Conservation (phyloP, 1,284 basidiomycete genomes). For the Blastosporella zonata region DNA sequence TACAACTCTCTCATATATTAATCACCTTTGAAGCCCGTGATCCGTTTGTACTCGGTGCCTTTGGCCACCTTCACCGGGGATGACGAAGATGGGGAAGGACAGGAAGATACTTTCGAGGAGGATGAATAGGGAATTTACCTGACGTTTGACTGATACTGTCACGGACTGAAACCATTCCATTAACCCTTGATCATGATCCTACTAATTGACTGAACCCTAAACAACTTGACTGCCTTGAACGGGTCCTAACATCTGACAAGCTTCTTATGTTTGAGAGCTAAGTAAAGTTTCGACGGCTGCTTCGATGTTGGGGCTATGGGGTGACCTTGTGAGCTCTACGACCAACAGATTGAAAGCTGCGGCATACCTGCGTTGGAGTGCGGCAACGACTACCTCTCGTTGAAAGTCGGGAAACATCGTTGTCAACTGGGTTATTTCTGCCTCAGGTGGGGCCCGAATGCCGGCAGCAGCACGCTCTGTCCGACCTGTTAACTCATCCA, state of each 20-base stretch:
- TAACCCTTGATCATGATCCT: slow-evolving; percentile 16
- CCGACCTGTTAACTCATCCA: slow-evolving; percentile 73
- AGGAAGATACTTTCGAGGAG: slow-evolving; percentile 26
- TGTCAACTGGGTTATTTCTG: slow-evolving; percentile 71
- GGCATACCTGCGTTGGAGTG: slow-evolving; percentile 77
- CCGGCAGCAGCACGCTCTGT: slow-evolving; percentile 46
- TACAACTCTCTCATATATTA: slow-evolving; percentile 18
- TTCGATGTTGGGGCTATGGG: slow-evolving; percentile 68
- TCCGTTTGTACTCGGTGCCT: slow-evolving; percentile 92
- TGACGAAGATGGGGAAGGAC: slow-evolving; percentile 39
- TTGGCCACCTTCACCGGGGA: slow-evolving; percentile 75
- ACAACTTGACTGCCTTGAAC: slow-evolving; percentile 6
- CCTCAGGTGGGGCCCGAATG: slow-evolving; percentile 68
- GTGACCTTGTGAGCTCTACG: slow-evolving; percentile 5
- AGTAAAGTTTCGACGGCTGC: slow-evolving; percentile 79
- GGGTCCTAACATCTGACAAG: slow-evolving; percentile 15
- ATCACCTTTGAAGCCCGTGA: slow-evolving; percentile 66
- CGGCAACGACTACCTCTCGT: slow-evolving; percentile 71
- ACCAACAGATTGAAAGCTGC: slow-evolving; percentile 1
- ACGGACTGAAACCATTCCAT: slow-evolving; percentile 10
- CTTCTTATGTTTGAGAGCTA: slow-evolving; percentile 36
- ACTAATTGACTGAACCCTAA: slow-evolving; percentile 18
- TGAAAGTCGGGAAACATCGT: slow-evolving; percentile 82
- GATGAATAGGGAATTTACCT: slow-evolving; percentile 27
- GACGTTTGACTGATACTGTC: slow-evolving; percentile 23